These are phyloP conservation scores for Eutypa lata DNA, from an alignment of 2,329 filamentous ascomycete genomes.

Conservation along the genomic window DNA sequence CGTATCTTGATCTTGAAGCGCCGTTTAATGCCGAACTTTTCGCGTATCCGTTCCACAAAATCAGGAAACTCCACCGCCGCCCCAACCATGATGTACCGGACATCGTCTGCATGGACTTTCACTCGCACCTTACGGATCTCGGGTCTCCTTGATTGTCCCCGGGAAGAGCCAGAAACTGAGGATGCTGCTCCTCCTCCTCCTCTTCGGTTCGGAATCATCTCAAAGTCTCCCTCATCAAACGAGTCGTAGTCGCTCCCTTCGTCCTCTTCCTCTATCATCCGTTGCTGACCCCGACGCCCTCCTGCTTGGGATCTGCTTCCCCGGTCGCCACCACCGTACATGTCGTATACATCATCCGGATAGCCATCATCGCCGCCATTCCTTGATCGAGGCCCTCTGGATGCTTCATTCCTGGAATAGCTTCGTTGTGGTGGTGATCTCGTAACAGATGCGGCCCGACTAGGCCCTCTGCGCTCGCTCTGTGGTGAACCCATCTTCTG, in stretches of 20 bases:
- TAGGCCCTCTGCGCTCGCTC: constrained; percentile 31
- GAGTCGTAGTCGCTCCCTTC: constrained; percentile 71
- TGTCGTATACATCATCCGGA: constrained; percentile 67
- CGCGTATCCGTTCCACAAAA: constrained; percentile 73
- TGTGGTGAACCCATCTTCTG: constrained; percentile 50
- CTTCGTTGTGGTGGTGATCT: constrained; percentile 44
- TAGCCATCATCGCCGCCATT: constrained; percentile 64
- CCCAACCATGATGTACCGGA: constrained; percentile 85
- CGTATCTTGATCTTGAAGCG: constrained; percentile 86
- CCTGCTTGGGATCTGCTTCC: constrained; percentile 35
- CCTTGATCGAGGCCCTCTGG: constrained; percentile 32
- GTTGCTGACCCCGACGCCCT: constrained; percentile 46
- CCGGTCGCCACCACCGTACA: constrained; percentile 46
- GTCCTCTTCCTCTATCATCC: constrained; percentile 78
- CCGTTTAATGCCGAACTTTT: constrained; percentile 78
- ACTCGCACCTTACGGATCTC: constrained; percentile 78
- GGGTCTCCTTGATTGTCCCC: constrained; percentile 56
- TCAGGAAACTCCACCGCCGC: constrained; percentile 71
- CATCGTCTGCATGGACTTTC: constrained; percentile 90
- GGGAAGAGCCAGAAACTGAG: constrained; percentile 47
- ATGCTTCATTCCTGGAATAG: constrained; percentile 38
- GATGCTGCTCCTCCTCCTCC: constrained; percentile 40
- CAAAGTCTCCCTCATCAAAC: constrained; percentile 75
- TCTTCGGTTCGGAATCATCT: constrained; percentile 64
- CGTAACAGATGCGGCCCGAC: constrained; percentile 39